Evolutionary conservation across 2,329 filamentous ascomycete species (phyloP).

Genomic region (Periconia macrospinosa): DNA sequence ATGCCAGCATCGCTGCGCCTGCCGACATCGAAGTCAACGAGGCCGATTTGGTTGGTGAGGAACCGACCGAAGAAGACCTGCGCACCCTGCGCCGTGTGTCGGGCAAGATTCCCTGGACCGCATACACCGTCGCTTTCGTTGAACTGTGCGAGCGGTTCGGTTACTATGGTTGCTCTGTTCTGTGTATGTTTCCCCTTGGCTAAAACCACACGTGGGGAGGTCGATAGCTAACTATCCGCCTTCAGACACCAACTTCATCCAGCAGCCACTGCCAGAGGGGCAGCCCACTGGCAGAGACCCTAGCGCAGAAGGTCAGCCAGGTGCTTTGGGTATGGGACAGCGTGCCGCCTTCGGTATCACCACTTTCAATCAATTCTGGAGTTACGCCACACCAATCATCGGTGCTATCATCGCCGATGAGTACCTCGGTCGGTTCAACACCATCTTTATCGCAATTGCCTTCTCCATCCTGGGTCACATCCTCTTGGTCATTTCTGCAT

Average conservation of each 20-base stretch:
- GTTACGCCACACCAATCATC: constrained; percentile 47
- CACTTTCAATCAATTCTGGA: constrained; percentile 45
- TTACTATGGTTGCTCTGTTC: constrained; percentile 71
- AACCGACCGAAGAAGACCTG: constrained; percentile 65
- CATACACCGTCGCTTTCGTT: constrained; percentile 71
- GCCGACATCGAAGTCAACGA: constrained; percentile 33
- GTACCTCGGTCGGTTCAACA: constrained; percentile 64
- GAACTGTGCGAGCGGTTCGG: constrained; percentile 78
- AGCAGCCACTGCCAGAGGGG: constrained; percentile 39
- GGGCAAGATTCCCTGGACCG: constrained; percentile 65
- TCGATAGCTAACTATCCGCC: constrained; percentile 5
- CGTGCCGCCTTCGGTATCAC: constrained; percentile 40
- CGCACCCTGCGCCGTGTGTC: constrained; percentile 64
- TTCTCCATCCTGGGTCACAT: constrained; percentile 57
- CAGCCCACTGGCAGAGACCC: constrained; percentile 36
- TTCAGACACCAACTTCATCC: constrained; percentile 45
- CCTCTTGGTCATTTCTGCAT: constrained; percentile 57
- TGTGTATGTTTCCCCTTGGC: constrained; percentile 54
- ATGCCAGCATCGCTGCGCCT: constrained; percentile 15
- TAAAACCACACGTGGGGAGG: not conserved
- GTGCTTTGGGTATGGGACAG: constrained; percentile 41
- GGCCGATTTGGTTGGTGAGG: constrained; percentile 37
- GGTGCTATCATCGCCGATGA: constrained; percentile 61
- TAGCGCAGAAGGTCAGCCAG: constrained; percentile 32
- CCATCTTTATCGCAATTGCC: constrained; percentile 56